Evolutionary conservation across 2,329 filamentous ascomycete species (phyloP).

Genomic region (Epichloe uncinata): DNA sequence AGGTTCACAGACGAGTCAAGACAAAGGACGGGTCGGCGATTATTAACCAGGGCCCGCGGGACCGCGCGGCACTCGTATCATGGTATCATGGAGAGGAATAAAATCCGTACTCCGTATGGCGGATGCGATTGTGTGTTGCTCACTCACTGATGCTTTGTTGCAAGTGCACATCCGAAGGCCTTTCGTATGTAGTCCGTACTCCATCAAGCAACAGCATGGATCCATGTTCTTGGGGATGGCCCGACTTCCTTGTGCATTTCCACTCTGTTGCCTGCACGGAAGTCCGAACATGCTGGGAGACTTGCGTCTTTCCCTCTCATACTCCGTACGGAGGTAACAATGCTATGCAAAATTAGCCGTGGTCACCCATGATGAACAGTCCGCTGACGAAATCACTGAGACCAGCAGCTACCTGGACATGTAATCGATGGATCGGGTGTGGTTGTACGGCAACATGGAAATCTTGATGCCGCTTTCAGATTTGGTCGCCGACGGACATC

Average conservation of each 20-base stretch:
- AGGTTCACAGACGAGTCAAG: conserved; percentile 3
- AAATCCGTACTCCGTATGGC: conserved; percentile 1
- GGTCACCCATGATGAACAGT: background rate
- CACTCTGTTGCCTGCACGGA: background rate
- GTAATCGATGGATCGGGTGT: conserved; percentile 1
- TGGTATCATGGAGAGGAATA: background rate
- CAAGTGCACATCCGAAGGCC: background rate
- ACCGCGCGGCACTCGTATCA: background rate
- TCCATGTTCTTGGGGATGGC: background rate
- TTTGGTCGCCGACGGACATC: conserved; percentile 1
- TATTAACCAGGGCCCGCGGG: conserved; percentile 2
- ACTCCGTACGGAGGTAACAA: background rate
- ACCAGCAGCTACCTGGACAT: background rate
- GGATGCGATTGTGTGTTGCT: background rate
- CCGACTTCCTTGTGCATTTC: background rate
- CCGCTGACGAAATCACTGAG: background rate
- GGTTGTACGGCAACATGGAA: conserved; percentile 1
- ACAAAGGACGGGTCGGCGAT: conserved; percentile 3
- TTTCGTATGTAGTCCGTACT: background rate
- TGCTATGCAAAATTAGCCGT: background rate
- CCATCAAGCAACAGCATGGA: background rate
- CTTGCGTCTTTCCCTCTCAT: background rate
- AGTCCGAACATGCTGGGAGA: background rate
- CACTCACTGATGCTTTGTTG: background rate
- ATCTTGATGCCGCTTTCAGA: background rate